phyloP scores from a whole-genome alignment of 805 yeast genomes.

The Yarrowia divulgata region DNA sequence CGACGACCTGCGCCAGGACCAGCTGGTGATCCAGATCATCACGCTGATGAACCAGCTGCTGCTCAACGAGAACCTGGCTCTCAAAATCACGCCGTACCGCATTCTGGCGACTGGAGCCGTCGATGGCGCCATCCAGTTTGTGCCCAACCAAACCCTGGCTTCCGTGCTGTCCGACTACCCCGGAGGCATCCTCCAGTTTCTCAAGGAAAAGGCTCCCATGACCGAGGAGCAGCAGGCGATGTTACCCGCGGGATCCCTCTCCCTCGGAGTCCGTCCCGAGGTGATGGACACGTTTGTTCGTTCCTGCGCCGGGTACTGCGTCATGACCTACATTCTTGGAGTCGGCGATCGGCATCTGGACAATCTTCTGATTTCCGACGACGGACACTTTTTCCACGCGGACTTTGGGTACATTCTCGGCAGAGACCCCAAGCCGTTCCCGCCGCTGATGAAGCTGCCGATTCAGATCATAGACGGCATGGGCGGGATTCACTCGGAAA shows the following conservation, averaged over 20 bases:
- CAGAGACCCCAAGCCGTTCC: slow-evolving; percentile 97
- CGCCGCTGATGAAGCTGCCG: slow-evolving; percentile 97
- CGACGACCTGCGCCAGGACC: slow-evolving; percentile 95
- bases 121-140: slow-evolving; percentile 92
- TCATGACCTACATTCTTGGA: slow-evolving; percentile 89
- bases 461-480: slow-evolving; percentile 97
- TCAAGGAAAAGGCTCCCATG: slow-evolving; percentile 54
- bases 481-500: slow-evolving; percentile 90
- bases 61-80: slow-evolving; percentile 87
- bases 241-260: slow-evolving; percentile 9
- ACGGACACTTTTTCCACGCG: slow-evolving; percentile 94
- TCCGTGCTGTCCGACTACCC: slow-evolving; percentile 74
- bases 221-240: slow-evolving; percentile 26
- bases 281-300: slow-evolving; percentile 94
- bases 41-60: slow-evolving; percentile 87
- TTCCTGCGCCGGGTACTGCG: slow-evolving; percentile 98
- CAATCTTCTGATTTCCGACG: slow-evolving; percentile 78
- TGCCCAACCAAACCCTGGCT: slow-evolving; percentile 91
- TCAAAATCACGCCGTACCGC: slow-evolving; percentile 85
- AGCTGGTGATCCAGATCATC: slow-evolving; percentile 92
- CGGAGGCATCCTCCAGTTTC: slow-evolving; percentile 73
- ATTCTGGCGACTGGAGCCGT: slow-evolving; percentile 88
- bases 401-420: slow-evolving; percentile 98
- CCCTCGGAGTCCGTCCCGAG: slow-evolving; percentile 58
- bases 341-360: slow-evolving; percentile 98